A percentile compares a stretch with the other conserved stretches of the same genome.
Conservation (phyloP, 805 yeast species). For the Zygoascus flipseniorum region DNA sequence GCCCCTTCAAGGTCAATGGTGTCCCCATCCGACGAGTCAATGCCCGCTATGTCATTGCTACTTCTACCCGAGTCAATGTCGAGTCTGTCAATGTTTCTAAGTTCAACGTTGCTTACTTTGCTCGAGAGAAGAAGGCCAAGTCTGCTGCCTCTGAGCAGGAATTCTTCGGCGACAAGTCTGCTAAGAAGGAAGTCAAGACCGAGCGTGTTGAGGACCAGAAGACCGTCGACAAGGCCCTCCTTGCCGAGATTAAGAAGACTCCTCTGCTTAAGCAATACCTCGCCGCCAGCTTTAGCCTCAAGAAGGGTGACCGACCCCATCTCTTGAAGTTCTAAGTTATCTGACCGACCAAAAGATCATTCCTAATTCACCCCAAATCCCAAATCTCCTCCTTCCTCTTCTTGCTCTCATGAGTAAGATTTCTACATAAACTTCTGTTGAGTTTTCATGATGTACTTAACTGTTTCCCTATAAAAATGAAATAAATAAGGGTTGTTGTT, state of each 20-base stretch:
- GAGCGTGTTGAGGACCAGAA: slow-evolving; percentile 97
- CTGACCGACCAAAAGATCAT: background rate
- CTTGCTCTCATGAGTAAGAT: background rate
- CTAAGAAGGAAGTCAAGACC: slow-evolving; percentile 82
- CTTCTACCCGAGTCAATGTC: slow-evolving; percentile 85
- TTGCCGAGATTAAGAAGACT: slow-evolving; percentile 93
- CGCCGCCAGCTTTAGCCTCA: slow-evolving; percentile 90
- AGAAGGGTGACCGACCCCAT: slow-evolving; percentile 98
- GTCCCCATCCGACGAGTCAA: slow-evolving; percentile 99
- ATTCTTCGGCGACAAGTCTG: slow-evolving; percentile 69
- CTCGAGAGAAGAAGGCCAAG: slow-evolving; percentile 82
- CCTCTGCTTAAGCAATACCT: slow-evolving; percentile 96
- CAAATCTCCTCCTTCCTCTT: background rate
- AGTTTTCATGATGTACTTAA: slow-evolving; percentile 1
- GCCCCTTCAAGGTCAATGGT: slow-evolving; percentile 99
- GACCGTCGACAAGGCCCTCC: slow-evolving; percentile 83
- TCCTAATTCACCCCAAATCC: background rate
- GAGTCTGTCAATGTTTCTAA: slow-evolving; percentile 77
- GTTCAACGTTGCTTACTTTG: slow-evolving; percentile 91
- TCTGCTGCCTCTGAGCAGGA: slow-evolving; percentile 79
- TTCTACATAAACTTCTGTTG: background rate
- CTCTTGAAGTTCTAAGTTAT: slow-evolving; percentile 83
- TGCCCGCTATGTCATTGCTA: slow-evolving; percentile 97
- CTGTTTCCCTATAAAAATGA: background rate
- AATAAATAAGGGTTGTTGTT: background rate